These are phyloP conservation scores for Quercus rubra DNA, from an alignment of 306 rosid genomes.

Conservation along the genomic window DNA sequence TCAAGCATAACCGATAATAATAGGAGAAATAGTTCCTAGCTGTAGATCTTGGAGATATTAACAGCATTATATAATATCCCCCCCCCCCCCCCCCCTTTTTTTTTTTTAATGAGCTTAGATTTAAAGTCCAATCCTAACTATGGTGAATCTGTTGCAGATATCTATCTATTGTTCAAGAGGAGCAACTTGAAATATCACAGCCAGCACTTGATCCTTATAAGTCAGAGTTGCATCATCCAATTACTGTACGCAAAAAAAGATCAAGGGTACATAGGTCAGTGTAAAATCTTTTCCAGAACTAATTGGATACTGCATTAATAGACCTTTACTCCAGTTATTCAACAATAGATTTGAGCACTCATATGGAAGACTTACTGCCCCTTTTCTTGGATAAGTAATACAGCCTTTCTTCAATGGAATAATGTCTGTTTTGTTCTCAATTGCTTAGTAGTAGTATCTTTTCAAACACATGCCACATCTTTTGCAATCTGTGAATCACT, in stretches of 20 bases:
- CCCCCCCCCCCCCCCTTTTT: not conserved
- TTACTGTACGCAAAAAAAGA: slow-evolving; percentile 60
- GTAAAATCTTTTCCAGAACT: not conserved
- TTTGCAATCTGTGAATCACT: not conserved
- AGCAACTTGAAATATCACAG: slow-evolving; percentile 95
- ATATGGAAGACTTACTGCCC: not conserved
- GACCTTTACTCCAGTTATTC: not conserved
- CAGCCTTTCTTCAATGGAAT: not conserved
- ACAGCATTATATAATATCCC: not conserved
- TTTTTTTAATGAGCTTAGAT: not conserved
- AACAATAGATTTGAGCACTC: too few relatives aligned
- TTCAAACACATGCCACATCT: not conserved
- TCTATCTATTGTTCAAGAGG: slow-evolving; percentile 69
- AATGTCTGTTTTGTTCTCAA: not conserved
- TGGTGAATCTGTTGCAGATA: slow-evolving; percentile 49
- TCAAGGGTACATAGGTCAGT: slow-evolving; percentile 84
- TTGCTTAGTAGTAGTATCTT: not conserved
- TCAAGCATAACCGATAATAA: not conserved
- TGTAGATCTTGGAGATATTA: not conserved
- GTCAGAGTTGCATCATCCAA: slow-evolving; percentile 82
- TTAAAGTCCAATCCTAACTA: slow-evolving; percentile 1
- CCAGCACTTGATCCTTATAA: slow-evolving; percentile 85
- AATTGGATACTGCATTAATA: not conserved
- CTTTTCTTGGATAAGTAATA: too few relatives aligned
- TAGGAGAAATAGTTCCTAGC: not conserved